Evolutionary conservation across 2,329 filamentous ascomycete genomes (phyloP).

Genomic region (Claviceps sp.): DNA sequence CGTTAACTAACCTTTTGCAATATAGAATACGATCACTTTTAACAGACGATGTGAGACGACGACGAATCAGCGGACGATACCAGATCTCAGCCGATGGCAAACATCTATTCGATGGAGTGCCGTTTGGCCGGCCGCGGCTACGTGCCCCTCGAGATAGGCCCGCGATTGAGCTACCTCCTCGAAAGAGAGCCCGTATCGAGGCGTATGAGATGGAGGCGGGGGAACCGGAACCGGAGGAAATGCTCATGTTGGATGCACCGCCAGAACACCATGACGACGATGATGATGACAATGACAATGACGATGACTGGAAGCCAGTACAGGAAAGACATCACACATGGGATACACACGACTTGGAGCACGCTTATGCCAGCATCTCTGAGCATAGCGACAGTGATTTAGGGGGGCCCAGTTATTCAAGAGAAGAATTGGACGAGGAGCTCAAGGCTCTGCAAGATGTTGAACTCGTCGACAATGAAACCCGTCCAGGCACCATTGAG

Average conservation of each 20-base stretch:
- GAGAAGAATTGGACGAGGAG: slow-evolving; percentile 1
- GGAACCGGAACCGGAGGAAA: slow-evolving; percentile 9
- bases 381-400: background rate
- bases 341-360: background rate
- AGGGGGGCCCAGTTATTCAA: slow-evolving; percentile 6
- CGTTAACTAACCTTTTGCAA: background rate
- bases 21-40: slow-evolving; percentile 64
- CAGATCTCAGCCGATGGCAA: slow-evolving; percentile 70
- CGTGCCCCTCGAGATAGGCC: slow-evolving; percentile 48
- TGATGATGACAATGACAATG: slow-evolving; percentile 16
- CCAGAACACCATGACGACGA: slow-evolving; percentile 20
- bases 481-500: slow-evolving; percentile 8
- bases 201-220: slow-evolving; percentile 21
- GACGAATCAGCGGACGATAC: slow-evolving; percentile 61
- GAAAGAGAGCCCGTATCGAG: slow-evolving; percentile 49
- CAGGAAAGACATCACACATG: slow-evolving; percentile 3
- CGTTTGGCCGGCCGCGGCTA: slow-evolving; percentile 65
- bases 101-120: slow-evolving; percentile 72
- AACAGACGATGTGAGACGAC: slow-evolving; percentile 57
- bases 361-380: background rate
- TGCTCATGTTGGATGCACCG: slow-evolving; percentile 21
- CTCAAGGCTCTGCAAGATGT: background rate
- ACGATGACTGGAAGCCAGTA: slow-evolving; percentile 5
- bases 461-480: background rate
- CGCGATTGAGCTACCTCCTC: slow-evolving; percentile 55